A percentile compares a stretch with the other conserved stretches of the same genome.
Conservation (phyloP, 2,329 filamentous ascomycete genomes). For the Ceratocystis destructans region DNA sequence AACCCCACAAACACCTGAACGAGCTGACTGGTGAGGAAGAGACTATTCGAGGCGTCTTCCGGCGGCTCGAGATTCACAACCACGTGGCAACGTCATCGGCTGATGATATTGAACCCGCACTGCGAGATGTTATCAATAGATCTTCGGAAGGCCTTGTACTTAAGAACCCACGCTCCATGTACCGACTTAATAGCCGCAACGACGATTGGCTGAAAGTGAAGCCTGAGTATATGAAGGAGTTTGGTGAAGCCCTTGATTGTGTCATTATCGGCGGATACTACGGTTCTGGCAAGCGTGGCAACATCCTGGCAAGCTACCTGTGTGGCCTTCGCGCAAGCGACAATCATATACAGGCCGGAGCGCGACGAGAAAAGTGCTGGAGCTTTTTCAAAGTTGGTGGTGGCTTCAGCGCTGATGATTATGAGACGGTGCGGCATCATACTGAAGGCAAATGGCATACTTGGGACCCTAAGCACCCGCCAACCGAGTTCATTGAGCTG, state of each 20-base stretch:
- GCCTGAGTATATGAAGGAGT: constrained; percentile 95
- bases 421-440: constrained; percentile 63
- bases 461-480: constrained; percentile 68
- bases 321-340: constrained; percentile 71
- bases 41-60: constrained; percentile 54
- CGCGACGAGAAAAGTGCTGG: constrained; percentile 59
- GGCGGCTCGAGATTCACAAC: constrained; percentile 70
- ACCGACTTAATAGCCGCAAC: constrained; percentile 76
- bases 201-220: constrained; percentile 99
- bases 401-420: constrained; percentile 74
- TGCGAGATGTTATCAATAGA: constrained; percentile 73
- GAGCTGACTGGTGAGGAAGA: background rate
- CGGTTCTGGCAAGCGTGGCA: constrained; percentile 73
- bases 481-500: constrained; percentile 64
- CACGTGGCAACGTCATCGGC: constrained; percentile 52
- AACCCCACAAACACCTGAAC: background rate
- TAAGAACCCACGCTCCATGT: constrained; percentile 82
- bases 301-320: constrained; percentile 71
- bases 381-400: constrained; percentile 99
- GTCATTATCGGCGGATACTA: constrained; percentile 86
- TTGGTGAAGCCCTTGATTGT: constrained; percentile 84
- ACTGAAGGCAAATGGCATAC: constrained; percentile 82
- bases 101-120: constrained; percentile 61
- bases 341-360: constrained; percentile 45
- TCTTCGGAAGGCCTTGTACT: constrained; percentile 81